Percentiles rank a stretch among this genome's conserved stretches.
phyloP scores from a whole-genome alignment of 2,329 filamentous ascomycete species.

The Neocatenulostroma microsporum region DNA sequence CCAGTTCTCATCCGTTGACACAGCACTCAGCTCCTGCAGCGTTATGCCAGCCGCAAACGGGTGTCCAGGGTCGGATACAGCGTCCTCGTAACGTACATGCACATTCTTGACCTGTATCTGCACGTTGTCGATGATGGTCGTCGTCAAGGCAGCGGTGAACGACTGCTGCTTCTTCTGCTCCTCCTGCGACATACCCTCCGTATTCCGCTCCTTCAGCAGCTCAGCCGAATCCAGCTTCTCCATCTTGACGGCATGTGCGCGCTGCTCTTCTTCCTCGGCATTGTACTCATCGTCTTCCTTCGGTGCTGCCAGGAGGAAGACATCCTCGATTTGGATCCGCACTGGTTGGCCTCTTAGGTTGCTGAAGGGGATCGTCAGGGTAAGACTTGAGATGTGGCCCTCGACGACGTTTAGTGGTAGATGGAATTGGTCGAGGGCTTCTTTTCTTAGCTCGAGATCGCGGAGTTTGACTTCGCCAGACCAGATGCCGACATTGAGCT shows the following conservation, averaged over 20 bases:
- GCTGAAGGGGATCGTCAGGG: slow-evolving; percentile 92
- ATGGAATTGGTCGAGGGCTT: slow-evolving; percentile 94
- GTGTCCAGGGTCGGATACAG: slow-evolving; percentile 87
- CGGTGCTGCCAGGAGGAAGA: slow-evolving; percentile 87
- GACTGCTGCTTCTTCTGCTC: slow-evolving; percentile 97
- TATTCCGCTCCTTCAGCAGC: slow-evolving; percentile 80
- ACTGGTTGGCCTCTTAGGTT: slow-evolving; percentile 92
- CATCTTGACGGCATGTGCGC: slow-evolving; percentile 87
- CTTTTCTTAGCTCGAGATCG: slow-evolving; percentile 83
- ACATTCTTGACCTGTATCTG: slow-evolving; percentile 98
- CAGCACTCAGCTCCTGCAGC: slow-evolving; percentile 90
- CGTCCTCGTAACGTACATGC: slow-evolving; percentile 95
- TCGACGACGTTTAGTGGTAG: slow-evolving; percentile 94
- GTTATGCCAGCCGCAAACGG: slow-evolving; percentile 91
- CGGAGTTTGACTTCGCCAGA: slow-evolving; percentile 94
- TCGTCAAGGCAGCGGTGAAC: slow-evolving; percentile 89
- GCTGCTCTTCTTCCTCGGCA: slow-evolving; percentile 79
- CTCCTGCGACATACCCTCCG: slow-evolving; percentile 88
- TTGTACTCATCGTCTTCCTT: slow-evolving; percentile 94
- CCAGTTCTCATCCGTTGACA: slow-evolving; percentile 94
- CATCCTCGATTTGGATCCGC: slow-evolving; percentile 91
- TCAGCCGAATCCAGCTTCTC: slow-evolving; percentile 97
- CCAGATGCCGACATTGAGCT: slow-evolving; percentile 98
- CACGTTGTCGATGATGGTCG: slow-evolving; percentile 96
- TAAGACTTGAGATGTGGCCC: slow-evolving; percentile 86